phyloP scores from a whole-genome alignment of 78 protist species.

The Cyanophora paradoxa region DNA sequence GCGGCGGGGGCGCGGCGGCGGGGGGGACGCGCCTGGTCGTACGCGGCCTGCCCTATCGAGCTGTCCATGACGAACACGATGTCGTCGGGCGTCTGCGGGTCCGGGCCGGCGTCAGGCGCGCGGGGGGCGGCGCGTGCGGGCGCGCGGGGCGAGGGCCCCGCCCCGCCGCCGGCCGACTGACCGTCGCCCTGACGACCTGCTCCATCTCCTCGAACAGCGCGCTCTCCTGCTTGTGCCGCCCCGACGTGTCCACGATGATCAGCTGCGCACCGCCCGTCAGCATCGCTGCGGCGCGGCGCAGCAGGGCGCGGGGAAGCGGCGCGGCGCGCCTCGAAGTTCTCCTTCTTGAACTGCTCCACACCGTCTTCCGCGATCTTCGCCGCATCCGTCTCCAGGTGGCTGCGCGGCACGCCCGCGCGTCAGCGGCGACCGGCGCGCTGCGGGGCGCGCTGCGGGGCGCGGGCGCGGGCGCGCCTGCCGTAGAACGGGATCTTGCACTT shows the following conservation, averaged over 20 bases:
- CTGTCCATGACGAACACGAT: slow-evolving; percentile 94
- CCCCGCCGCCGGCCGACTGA: slow-evolving; percentile 7
- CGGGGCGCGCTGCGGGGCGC: too few species aligned
- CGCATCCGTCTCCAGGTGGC: slow-evolving; percentile 83
- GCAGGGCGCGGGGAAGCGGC: too few species aligned
- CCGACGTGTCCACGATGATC: slow-evolving; percentile 97
- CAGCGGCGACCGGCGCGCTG: too few species aligned
- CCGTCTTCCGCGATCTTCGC: slow-evolving; percentile 89
- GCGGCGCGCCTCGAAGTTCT: slow-evolving; percentile 6
- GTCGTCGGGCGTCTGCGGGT: slow-evolving; percentile 78
- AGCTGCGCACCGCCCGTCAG: slow-evolving; percentile 68
- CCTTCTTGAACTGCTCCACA: slow-evolving; percentile 69
- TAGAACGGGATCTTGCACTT: slow-evolving; percentile 89
- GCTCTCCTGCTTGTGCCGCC: slow-evolving; percentile 95
- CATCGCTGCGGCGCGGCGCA: too few species aligned
- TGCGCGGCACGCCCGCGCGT: too few species aligned
- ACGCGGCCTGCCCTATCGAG: slow-evolving; percentile 68
- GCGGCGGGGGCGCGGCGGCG: too few species aligned
- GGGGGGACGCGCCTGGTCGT: too few species aligned
- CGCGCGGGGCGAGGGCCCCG: neutral
- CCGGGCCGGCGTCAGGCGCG: neutral
- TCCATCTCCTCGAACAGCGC: slow-evolving; percentile 94
- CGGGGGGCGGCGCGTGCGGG: neutral
- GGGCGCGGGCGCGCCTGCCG: too few species aligned
- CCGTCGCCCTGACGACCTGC: slow-evolving; percentile 62